Evolutionary conservation across 2,329 filamentous ascomycete genomes (phyloP), one percentile per base, ranked within the genome.

Genomic region (Pseudogymnoascus sp.): DNA sequence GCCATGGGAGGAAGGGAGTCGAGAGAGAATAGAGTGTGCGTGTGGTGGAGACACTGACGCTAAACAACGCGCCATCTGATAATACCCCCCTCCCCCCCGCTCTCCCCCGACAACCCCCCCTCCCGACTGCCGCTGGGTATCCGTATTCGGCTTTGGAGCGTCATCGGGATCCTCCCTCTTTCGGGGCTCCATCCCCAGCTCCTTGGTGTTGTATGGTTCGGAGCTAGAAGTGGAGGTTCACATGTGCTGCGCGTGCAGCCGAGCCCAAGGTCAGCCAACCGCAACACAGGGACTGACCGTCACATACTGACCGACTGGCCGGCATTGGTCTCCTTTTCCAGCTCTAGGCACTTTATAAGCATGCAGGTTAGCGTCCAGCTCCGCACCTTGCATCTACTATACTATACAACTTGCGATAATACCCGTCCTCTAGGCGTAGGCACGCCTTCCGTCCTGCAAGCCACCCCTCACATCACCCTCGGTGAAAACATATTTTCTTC

Each of bases 71-170:
- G 50, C 50, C 50, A 56, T 56, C 50, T 56, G 50, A 56, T 56
- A 56, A 56, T 33, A 56, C 33, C n/a, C 16, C 50, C 28, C 28
- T 56, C 25, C 47, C n/a, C 47, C n/a, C 47, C 47, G 16, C 25
- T 53, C 2, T 7, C 7, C 47, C 23, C 47, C 47, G 50, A 56
- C 28, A 14, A 56, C 8, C 50, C 25, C 50, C 25, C 50, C 25
- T 56, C 50, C 50, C 50, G 50, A 33, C n/a, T 56, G 50, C 50
- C 50, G 50, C 25, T 56, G 25, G 10, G 14, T 25, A 56, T 56
- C 50, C 50, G n/a, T 56, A 33, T 56, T 56, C n/a, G 50, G 50
- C 50, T 56, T 56, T n/a, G 5, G 5, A 56, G 50, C 50, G 50
- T 56, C 50, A 56, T 56, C 50, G 25, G n/a, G 28, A 56, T 10